Percentiles rank a stretch among this genome's conserved stretches.
Evolutionary conservation across 179 eudicot species (phyloP).

Genomic region (Actinidia arguta): DNA sequence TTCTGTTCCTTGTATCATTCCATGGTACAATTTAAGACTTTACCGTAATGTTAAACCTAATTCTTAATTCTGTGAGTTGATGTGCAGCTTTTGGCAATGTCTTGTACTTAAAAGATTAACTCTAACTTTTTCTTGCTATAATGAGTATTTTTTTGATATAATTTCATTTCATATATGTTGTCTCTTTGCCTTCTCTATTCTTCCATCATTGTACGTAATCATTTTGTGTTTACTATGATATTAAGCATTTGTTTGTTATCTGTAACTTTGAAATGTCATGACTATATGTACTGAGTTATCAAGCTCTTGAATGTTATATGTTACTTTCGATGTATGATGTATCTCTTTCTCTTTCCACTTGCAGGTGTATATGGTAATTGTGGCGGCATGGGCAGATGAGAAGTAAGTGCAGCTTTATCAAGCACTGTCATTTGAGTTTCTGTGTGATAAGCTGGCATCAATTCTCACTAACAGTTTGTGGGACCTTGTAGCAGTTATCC

Average conservation of each 20-base stretch:
- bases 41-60: background rate
- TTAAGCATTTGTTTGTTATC: background rate
- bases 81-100: background rate
- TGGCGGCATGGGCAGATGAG: conserved; percentile 89
- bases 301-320: conserved; percentile 15
- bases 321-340: background rate
- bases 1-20: background rate
- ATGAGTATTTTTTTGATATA: background rate
- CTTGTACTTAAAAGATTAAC: background rate
- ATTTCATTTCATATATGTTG: background rate
- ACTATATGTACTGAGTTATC: background rate
- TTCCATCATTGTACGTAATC: background rate
- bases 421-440: background rate
- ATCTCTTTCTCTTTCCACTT: conserved; percentile 7
- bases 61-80: background rate
- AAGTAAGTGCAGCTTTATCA: conserved; percentile 62
- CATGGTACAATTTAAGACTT: background rate
- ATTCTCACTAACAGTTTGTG: conserved; percentile 19
- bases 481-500: conserved; percentile 46
- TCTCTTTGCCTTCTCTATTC: background rate
- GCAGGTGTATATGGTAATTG: conserved; percentile 88
- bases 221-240: background rate
- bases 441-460: conserved; percentile 19
- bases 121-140: conserved; percentile 10
- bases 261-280: background rate